A percentile compares a stretch with the other conserved stretches of the same genome.
Evolutionary conservation across 1,139 yeast species (phyloP).

Genomic region (Nadsonia commutata): DNA sequence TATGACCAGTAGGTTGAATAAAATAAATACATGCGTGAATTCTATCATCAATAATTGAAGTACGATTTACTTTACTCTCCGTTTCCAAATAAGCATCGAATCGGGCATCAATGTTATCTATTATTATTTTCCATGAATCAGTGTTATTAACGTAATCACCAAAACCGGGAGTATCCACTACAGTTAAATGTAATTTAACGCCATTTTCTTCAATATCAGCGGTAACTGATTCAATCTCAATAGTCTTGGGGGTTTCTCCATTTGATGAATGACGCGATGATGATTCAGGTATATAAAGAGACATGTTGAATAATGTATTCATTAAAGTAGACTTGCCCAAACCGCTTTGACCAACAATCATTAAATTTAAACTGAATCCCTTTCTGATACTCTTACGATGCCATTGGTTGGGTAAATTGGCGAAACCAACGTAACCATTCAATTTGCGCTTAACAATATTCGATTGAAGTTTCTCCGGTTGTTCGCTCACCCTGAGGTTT

Average conservation of each 20-base stretch:
- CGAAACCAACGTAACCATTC: conserved; percentile 91
- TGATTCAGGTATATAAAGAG: conserved; percentile 35
- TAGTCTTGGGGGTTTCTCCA: conserved; percentile 29
- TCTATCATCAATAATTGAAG: conserved; percentile 71
- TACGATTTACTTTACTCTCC: conserved; percentile 75
- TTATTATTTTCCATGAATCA: conserved; percentile 87
- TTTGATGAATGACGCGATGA: conserved; percentile 5
- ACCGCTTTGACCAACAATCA: conserved; percentile 74
- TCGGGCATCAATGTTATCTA: conserved; percentile 75
- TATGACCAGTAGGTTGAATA: conserved; percentile 95
- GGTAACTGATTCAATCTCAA: conserved; percentile 51
- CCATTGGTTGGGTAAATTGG: conserved; percentile 98
- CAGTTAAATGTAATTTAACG: conserved; percentile 70
- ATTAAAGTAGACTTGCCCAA: conserved; percentile 88
- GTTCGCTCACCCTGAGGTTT: too few relatives aligned
- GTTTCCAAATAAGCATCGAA: conserved; percentile 81
- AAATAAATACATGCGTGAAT: conserved; percentile 94
- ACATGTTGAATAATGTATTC: conserved; percentile 77
- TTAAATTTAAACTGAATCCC: conserved; percentile 81
- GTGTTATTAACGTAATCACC: conserved; percentile 83
- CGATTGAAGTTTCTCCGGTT: conserved; percentile 9
- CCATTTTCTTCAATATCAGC: conserved; percentile 87
- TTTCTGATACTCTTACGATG: conserved; percentile 86
- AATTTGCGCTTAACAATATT: conserved; percentile 66
- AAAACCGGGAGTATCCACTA: conserved; percentile 87